These are phyloP conservation scores for Cronartium ribicola DNA, from an alignment of 1,284 basidiomycete species.

Conservation along the genomic window DNA sequence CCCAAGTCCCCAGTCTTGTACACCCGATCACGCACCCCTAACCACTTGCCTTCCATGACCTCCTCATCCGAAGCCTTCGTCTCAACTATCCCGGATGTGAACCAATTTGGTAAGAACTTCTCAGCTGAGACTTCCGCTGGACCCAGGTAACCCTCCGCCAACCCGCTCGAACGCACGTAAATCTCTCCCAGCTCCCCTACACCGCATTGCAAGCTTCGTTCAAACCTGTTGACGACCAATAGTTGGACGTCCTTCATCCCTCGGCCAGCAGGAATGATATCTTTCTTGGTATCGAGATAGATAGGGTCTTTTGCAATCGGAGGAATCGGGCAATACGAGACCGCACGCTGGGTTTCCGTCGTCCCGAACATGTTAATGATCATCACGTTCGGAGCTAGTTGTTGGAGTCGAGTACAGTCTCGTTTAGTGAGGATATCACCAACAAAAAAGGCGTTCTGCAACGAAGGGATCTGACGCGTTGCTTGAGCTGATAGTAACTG, in stretches of 20 bases:
- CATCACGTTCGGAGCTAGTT: constrained; percentile 82
- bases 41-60: constrained; percentile 65
- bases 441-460: constrained; percentile 93
- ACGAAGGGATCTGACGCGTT: constrained; percentile 76
- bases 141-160: constrained; percentile 94
- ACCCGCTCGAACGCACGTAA: constrained; percentile 91
- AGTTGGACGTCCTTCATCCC: constrained; percentile 99
- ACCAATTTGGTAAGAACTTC: constrained; percentile 94
- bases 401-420: constrained; percentile 90
- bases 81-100: constrained; percentile 60
- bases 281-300: constrained; percentile 91
- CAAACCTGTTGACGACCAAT: constrained; percentile 89
- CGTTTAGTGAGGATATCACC: constrained; percentile 99
- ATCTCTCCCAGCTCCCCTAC: constrained; percentile 98
- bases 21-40: constrained; percentile 96
- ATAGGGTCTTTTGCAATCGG: constrained; percentile 76
- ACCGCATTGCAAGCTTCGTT: constrained; percentile 80
- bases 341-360: constrained; percentile 97
- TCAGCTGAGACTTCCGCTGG: constrained; percentile 69
- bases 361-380: constrained; percentile 99
- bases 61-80: constrained; percentile 62
- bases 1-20: constrained; percentile 96
- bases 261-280: constrained; percentile 94
- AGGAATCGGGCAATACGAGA: constrained; percentile 94
- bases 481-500: constrained; percentile 96